A percentile compares a stretch with the other conserved stretches of the same genome.
Evolutionary conservation across 2,329 filamentous ascomycete species (phyloP).

Genomic region (Diaporthe ampelina): DNA sequence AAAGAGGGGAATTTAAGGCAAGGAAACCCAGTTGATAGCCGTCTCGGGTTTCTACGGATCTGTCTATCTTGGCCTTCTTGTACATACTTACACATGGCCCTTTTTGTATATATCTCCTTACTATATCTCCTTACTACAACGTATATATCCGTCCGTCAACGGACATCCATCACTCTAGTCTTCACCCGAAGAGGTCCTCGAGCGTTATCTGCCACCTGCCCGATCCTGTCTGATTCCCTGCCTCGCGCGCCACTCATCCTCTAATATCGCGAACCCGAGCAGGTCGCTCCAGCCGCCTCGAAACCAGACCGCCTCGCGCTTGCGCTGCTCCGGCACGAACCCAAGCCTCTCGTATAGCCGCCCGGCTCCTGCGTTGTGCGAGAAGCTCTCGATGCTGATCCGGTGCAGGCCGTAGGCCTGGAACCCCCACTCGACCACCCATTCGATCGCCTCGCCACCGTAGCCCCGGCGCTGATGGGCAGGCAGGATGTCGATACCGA

Average conservation of each 20-base stretch:
- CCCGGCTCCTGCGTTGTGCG: conserved; percentile 51
- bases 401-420: conserved; percentile 54
- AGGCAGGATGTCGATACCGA: conserved; percentile 51
- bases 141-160: background rate
- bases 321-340: conserved; percentile 57
- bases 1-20: background rate
- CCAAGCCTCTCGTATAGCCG: conserved; percentile 52
- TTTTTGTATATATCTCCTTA: background rate
- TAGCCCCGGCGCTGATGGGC: conserved; percentile 52
- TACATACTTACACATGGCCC: conserved; percentile 7
- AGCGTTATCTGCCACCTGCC: background rate
- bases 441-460: conserved; percentile 55
- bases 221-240: background rate
- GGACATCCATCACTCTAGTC: too few relatives aligned
- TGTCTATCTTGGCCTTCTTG: conserved; percentile 18
- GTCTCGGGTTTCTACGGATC: background rate
- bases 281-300: conserved; percentile 53
- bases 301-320: conserved; percentile 56
- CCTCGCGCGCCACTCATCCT: conserved; percentile 41
- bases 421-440: conserved; percentile 53
- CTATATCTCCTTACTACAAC: background rate
- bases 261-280: conserved; percentile 50
- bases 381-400: conserved; percentile 50
- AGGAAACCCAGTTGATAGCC: background rate
- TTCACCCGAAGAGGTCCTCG: background rate